Evolutionary conservation across 768 basidiomycete species (phyloP), one percentile per base, ranked within the genome.

Genomic region (Panus rudis): DNA sequence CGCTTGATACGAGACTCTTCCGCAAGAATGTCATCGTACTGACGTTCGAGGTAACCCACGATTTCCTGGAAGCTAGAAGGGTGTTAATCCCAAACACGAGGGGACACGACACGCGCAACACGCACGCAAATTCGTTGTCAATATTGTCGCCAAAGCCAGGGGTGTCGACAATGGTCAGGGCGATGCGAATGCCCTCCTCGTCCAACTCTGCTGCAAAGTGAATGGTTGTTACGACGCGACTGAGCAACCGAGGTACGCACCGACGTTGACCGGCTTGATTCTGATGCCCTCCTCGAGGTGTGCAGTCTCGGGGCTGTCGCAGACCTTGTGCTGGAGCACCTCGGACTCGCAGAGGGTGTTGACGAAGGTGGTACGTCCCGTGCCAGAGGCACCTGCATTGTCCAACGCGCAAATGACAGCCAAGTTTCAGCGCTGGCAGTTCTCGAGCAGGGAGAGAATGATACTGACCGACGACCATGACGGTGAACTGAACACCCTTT

Each of bases 1-100:
- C 96, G 93, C 72, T 96, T 98, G 69, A 99, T 99, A 53, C 96
- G 80, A 42, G 91, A 94, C 69, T 99, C 96, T 63, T 98, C 94
- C 4, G 94, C 93, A 51, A 99, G 73, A 60, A 97, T 94, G 56
- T 99, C 93, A 49, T 99, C 96, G 67, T 98, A 98, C 79, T 98
- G 93, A 42, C 94, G 83, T 63, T 99, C 96, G 51, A 99, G 81
- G 68, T 98, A 78, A 49, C 89, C 89, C 40, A 94, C 84, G 53
- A 99, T 98, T 63, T 98, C 96, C 63, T 89, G 85, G 68, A 98
- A 99, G 43, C 94, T 97, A 52, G 19, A 42, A 49, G 24, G 20
- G 43, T 32, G 33, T 28, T 35, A 37, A 40, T 24, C 20, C 25
- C 39, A 21, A 24, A 10, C n/a, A n/a, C n/a, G n/a, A n/a, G n/a